These are phyloP conservation scores for Mychonastes homosphaera DNA, from an alignment of 139 green algal species.

Conservation along the genomic window DNA sequence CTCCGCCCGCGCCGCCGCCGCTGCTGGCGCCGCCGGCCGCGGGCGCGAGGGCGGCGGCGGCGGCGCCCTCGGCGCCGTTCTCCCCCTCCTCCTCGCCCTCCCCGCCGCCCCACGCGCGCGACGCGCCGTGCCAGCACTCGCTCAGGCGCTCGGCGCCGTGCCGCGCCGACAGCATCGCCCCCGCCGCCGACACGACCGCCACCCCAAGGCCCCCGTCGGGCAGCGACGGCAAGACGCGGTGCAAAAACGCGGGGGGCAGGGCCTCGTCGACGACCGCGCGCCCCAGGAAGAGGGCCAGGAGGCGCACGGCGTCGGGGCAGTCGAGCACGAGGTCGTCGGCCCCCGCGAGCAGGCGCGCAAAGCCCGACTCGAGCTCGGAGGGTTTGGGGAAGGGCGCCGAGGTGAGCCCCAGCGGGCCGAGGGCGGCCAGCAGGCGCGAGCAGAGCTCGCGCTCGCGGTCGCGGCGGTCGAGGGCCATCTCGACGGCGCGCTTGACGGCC, in stretches of 20 bases:
- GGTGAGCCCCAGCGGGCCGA: slow-evolving; percentile 45
- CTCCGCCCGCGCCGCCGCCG: slow-evolving; percentile 28
- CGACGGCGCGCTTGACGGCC: slow-evolving; percentile 77
- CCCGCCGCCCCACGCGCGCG: too few species aligned
- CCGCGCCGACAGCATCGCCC: slow-evolving; percentile 46
- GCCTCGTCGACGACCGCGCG: slow-evolving; percentile 85
- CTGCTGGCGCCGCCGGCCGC: too few species aligned
- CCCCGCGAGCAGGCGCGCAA: slow-evolving; percentile 53
- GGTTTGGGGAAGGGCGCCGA: not conserved
- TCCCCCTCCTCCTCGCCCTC: too few species aligned
- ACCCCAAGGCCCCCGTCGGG: slow-evolving; percentile 47
- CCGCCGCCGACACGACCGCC: slow-evolving; percentile 45
- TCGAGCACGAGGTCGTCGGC: slow-evolving; percentile 79
- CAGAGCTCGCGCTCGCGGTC: slow-evolving; percentile 77
- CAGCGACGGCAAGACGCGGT: slow-evolving; percentile 44
- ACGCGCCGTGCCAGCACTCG: slow-evolving; percentile 72
- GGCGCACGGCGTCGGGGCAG: slow-evolving; percentile 65
- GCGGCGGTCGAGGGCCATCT: slow-evolving; percentile 68
- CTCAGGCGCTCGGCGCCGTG: slow-evolving; percentile 69
- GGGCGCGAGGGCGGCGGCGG: too few species aligned
- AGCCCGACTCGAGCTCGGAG: slow-evolving; percentile 46
- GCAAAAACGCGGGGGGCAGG: slow-evolving; percentile 75
- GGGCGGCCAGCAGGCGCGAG: slow-evolving; percentile 56
- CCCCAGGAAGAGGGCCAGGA: slow-evolving; percentile 72
- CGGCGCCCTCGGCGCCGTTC: too few species aligned